Base-by-base conservation (phyloP, 2,329 filamentous ascomycete species). In the Dothiorella sarmentorum region DNA sequence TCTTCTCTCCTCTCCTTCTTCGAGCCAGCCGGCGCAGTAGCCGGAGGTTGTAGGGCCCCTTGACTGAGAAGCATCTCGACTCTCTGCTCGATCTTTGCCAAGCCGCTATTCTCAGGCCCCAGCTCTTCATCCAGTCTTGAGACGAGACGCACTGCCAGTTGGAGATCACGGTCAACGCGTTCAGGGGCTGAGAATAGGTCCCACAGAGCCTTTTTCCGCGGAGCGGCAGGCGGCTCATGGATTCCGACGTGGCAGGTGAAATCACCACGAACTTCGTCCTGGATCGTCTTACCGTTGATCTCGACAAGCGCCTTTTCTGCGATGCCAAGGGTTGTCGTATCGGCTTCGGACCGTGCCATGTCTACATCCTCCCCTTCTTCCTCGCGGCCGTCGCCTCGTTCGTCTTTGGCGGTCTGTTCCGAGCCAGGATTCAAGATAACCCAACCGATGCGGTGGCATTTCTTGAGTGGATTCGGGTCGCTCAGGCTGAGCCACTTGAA, bases 231-330 rank as follows among this genome's bases (percentile, higher is more conserved):
- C 3, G 94, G 92, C 61, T 91, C 91, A 74, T 99, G 94, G 20
- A 99, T 89, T 61, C 94, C 94, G 51, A 97, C 94, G 69, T 99
- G 94, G 70, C 94, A 97, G 27, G 93, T 93, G 72, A 99, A 99
- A 71, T 99, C 94, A 38, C 94, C 94, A 53, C 93, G 88, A 47
- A 89, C 86, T 64, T 96, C 88, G 69, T 99, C 94, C 68, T 96
- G 91, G 62, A 99, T 96, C 0, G 91, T 96, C 78, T 99, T 97
- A 65, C 92, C 91, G 68, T 99, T 97, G 66, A 99, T 88, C n/a
- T 91, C 90, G 62, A 94, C 91, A 0, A 97, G 82, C 1, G 93
- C 93, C 68, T 89, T 93, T 44, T 96, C 89, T 0, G 91, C 91
- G 2, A 88, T 89, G 31, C 71, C 73, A 20, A 69, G 64, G 7